Percentiles rank a stretch among this genome's conserved stretches.
phyloP scores from a whole-genome alignment of 176 grass and related monocot genomes.

The Alloteropsis semialata region DNA sequence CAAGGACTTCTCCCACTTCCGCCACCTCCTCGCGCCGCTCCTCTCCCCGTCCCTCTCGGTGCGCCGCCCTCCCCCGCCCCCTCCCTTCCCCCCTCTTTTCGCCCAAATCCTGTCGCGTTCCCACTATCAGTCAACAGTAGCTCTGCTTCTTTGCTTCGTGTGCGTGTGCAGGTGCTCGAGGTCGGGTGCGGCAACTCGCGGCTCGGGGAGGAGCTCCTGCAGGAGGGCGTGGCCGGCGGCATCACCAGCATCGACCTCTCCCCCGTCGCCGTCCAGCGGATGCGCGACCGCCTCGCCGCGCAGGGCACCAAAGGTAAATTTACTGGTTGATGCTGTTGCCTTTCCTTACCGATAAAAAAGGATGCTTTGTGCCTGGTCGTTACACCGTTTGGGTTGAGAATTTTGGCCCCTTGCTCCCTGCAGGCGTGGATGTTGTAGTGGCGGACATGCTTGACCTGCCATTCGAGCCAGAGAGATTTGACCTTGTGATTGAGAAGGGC shows the following conservation, averaged over 20 bases:
- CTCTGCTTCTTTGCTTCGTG: too few relatives aligned
- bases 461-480: conserved; percentile 60
- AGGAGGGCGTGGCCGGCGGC: conserved; percentile 64
- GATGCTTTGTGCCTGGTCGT: background rate
- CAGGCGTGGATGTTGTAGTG: conserved; percentile 70
- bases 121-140: background rate
- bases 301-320: conserved; percentile 49
- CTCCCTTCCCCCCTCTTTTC: too few relatives aligned
- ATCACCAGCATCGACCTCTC: conserved; percentile 87
- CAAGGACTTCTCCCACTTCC: conserved; percentile 94
- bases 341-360: background rate
- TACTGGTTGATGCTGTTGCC: background rate
- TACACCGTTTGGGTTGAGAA: background rate
- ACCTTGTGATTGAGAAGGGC: conserved; percentile 74
- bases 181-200: conserved; percentile 84
- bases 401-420: background rate
- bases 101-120: background rate
- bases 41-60: conserved; percentile 74
- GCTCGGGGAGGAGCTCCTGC: conserved; percentile 66
- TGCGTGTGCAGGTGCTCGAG: conserved; percentile 51
- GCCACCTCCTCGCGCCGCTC: conserved; percentile 79
- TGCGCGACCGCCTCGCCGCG: conserved; percentile 52
- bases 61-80: background rate
- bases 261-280: conserved; percentile 63
- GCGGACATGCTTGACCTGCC: conserved; percentile 91